These are phyloP conservation scores for Cryomyces minteri DNA, from an alignment of 495 filamentous ascomycete genomes.

Conservation along the genomic window DNA sequence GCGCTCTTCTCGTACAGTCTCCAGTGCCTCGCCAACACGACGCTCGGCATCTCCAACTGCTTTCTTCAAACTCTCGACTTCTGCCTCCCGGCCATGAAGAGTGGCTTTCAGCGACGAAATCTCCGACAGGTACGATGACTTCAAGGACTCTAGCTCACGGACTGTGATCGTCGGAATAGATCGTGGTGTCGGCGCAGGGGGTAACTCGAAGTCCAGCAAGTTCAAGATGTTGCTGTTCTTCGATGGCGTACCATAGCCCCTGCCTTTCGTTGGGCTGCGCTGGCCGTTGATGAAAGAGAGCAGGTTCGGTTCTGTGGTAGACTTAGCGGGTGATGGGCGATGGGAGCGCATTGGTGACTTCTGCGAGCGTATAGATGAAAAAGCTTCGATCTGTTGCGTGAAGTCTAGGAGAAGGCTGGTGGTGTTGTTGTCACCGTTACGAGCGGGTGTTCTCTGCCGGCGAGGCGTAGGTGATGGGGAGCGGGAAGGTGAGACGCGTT, in stretches of 20 bases:
- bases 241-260: conserved; percentile 21
- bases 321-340: conserved; percentile 24
- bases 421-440: conserved; percentile 28
- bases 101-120: conserved; percentile 79
- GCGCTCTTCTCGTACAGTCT: conserved; percentile 58
- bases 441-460: conserved; percentile 15
- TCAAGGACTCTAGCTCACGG: conserved; percentile 78
- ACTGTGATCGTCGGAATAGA: conserved; percentile 82
- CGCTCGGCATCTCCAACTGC: conserved; percentile 79
- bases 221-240: conserved; percentile 31
- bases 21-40: conserved; percentile 71
- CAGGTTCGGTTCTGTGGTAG: conserved; percentile 24
- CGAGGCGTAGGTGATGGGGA: conserved; percentile 45
- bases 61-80: conserved; percentile 64
- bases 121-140: conserved; percentile 74
- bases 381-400: conserved; percentile 53
- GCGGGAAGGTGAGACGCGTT: conserved; percentile 20
- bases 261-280: conserved; percentile 23
- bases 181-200: conserved; percentile 73
- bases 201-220: conserved; percentile 86
- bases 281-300: conserved; percentile 24
- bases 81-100: conserved; percentile 77
- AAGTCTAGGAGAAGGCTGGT: conserved; percentile 77
- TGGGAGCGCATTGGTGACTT: conserved; percentile 16
- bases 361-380: conserved; percentile 21